Evolutionary conservation across 1,284 basidiomycete genomes (phyloP).

Genomic region (Heimioporus punctisporus): DNA sequence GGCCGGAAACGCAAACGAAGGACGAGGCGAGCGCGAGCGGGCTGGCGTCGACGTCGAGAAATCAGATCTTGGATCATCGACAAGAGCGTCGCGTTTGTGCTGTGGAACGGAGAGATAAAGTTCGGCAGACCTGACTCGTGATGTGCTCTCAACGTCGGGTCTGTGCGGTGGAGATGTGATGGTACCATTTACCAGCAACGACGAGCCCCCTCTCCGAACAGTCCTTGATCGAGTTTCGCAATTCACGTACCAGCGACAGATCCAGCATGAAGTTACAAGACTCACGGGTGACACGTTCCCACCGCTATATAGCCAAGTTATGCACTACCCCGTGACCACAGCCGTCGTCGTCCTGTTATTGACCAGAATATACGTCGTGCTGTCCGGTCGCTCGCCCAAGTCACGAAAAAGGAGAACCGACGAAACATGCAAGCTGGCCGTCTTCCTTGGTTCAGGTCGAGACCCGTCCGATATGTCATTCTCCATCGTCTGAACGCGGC

Average conservation of each 20-base stretch:
- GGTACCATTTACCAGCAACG: slow-evolving; percentile 74
- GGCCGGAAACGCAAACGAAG: slow-evolving; percentile 36
- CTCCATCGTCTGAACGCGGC: slow-evolving; percentile 4
- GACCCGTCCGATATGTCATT: background rate
- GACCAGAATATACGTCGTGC: slow-evolving; percentile 19
- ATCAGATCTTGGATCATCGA: slow-evolving; percentile 16
- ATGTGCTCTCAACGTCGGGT: slow-evolving; percentile 14
- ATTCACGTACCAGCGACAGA: slow-evolving; percentile 40
- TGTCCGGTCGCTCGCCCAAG: slow-evolving; percentile 11
- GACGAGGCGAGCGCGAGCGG: slow-evolving; percentile 42
- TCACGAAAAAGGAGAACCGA: slow-evolving; percentile 11
- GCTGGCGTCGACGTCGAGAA: slow-evolving; percentile 59
- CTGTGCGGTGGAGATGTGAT: slow-evolving; percentile 20
- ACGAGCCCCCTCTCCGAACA: slow-evolving; percentile 60
- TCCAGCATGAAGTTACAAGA: slow-evolving; percentile 29
- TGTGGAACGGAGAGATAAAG: slow-evolving; percentile 63
- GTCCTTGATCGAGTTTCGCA: slow-evolving; percentile 57
- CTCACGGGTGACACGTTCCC: too few species aligned
- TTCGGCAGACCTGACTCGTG: slow-evolving; percentile 64
- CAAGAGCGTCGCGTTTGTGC: slow-evolving; percentile 41
- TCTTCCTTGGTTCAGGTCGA: slow-evolving; percentile 64
- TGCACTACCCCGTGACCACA: too few species aligned
- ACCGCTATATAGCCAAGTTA: background rate
- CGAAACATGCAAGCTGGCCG: slow-evolving; percentile 44
- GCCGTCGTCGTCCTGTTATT: slow-evolving; percentile 17